Base-by-base conservation (phyloP, 345 rosid genomes). In the Camelina laxa region DNA sequence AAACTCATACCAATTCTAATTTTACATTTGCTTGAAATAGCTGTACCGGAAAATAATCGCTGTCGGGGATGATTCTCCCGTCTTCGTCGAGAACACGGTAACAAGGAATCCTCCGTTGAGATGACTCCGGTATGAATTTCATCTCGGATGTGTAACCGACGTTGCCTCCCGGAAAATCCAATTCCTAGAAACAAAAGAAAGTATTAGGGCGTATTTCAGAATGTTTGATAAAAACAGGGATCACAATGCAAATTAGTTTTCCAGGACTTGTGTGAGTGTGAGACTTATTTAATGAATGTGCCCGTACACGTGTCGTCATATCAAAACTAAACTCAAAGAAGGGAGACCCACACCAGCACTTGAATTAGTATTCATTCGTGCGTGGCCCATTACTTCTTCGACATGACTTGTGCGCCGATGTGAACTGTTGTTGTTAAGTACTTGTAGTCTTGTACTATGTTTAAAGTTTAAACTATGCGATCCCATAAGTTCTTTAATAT, bases 101-200 rank as follows among this genome's bases (percentile, higher is more conserved):
- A 47, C 97, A 91, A 1, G 88, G 91, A 8, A 87, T 71, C 17
- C 90, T 82, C 42, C 72, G 75, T 5, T 78, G 70, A 4, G 75
- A 4, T 5, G 83, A 80, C 41, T 79, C 87, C 9, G 84, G 45
- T 4, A 91, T 82, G 83, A 89, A 91, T 27, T 61, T 75, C 82
- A 89, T 67, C 68, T 81, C 79, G 2, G 83, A 56, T 44, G 82
- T 85, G 59, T 81, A 91, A 33, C 81, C 15, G 49, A 89, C 89
- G 66, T 84, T 89, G 22, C 93, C 95, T 33, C 97, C 97, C 2
- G 95, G 95, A 39, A 91, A 89, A 67, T 87, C 84, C 79, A 87
- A 36, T 57, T 48, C 90, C 97, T 91, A n/a, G 13, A 50, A 12
- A 71, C 10, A 27, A 15, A 38, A n/a, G 9, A 55, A 60, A n/a